Evolutionary conservation across 495 filamentous ascomycete genomes (phyloP), one percentile per base, ranked within the genome.

Genomic region (Aspergillus ostianus): DNA sequence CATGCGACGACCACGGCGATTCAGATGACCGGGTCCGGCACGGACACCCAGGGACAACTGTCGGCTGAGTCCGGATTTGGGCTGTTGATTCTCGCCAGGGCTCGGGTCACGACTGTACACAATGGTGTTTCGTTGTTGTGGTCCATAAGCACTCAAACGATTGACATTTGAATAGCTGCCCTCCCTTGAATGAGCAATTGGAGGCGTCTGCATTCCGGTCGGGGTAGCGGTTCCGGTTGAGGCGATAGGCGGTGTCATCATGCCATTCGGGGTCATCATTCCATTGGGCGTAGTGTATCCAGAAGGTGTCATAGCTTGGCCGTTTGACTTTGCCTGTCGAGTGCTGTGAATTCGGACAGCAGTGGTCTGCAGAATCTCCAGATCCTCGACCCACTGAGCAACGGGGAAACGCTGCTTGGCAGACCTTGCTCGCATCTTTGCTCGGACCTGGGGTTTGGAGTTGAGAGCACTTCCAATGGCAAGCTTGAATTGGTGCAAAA

Each of bases 401-500:
- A 88, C 87, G 8, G 89, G 89, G 73, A 91, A 92, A 8, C 89
- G 82, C 63, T 92, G 89, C 64, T 86, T 86, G 3, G 87, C 87
- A n/a, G 87, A 89, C 27, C 86, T 80, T 47, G 89, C 89, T 54
- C 89, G 79, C 89, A 92, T 91, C 68, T 82, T 81, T 0, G 84
- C 83, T 51, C 89, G 72, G 29, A 77, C 77, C 30, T 84, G 77
- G 7, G 60, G 64, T 56, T 85, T 84, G 1, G 87, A 90, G 27
- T 77, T 82, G 56, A 92, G 70, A 0, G 89, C 89, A 27, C 81
- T 84, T 21, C 83, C 73, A 59, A 91, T 89, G 17, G 89, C 86
- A 55, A 81, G 75, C 61, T 83, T 86, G 73, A 91, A 91, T 68
- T 92, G 89, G 44, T 85, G 84, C 47, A 91, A 69, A 17, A 91